A percentile compares a stretch with the other conserved stretches of the same genome.
Conservation (phyloP, 345 rosid species). For the Sonneratia caseolaris region DNA sequence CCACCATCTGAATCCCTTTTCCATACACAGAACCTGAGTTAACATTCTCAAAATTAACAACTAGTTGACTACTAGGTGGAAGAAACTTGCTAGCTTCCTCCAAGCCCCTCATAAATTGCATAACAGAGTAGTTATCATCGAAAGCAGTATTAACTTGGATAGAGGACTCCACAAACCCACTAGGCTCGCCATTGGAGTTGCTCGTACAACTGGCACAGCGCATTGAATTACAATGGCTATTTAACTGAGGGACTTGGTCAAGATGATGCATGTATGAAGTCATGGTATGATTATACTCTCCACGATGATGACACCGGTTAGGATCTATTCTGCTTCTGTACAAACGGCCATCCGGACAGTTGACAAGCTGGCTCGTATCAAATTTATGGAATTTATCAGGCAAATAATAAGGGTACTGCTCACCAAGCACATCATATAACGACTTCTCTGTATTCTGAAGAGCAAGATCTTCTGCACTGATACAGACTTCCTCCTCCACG, state of each 20-base stretch:
- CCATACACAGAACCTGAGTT: background rate
- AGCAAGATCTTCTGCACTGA: slow-evolving; percentile 25
- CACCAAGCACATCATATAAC: slow-evolving; percentile 24
- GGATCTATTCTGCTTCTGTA: slow-evolving; percentile 5
- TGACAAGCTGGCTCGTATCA: slow-evolving; percentile 10
- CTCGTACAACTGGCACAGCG: slow-evolving; percentile 15
- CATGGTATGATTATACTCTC: background rate
- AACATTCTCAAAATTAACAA: slow-evolving; percentile 28
- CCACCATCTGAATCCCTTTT: slow-evolving; percentile 5
- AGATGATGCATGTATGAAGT: background rate
- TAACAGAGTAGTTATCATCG: slow-evolving; percentile 34
- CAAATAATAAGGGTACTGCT: slow-evolving; percentile 13
- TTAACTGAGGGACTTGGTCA: background rate
- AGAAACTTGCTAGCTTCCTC: slow-evolving; percentile 88
- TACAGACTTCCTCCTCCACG: slow-evolving; percentile 32
- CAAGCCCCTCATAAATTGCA: slow-evolving; percentile 61
- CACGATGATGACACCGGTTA: slow-evolving; percentile 15
- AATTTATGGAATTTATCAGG: slow-evolving; percentile 7
- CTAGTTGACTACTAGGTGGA: slow-evolving; percentile 41
- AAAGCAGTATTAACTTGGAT: slow-evolving; percentile 23
- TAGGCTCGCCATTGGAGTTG: background rate
- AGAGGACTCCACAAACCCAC: slow-evolving; percentile 23
- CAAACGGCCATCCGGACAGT: slow-evolving; percentile 15
- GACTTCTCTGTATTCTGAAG: slow-evolving; percentile 38
- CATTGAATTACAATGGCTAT: background rate